Base-by-base conservation (phyloP, 257 asterid genomes). In the Solanum paucissectum region DNA sequence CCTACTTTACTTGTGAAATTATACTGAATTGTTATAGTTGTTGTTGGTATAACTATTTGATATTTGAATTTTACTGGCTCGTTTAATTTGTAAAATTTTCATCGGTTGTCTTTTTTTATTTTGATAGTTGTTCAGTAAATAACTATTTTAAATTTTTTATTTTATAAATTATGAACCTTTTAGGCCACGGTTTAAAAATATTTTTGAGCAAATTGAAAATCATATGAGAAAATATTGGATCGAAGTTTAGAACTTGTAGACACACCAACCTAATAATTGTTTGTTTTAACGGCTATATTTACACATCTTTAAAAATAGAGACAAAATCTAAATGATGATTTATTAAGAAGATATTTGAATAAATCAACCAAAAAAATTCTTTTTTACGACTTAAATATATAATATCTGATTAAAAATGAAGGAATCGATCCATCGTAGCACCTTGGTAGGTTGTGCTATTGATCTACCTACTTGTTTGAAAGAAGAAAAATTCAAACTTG, bases 231-330 rank as follows among this genome's bases (percentile, higher is more conserved):
- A 33, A 33, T 18, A 20, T 58, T 58, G 25, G 66, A 58, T 58
- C 4, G 0, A 18, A 72, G 27, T 4, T 9, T 72, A 72, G 6
- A 72, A 72, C 12, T 29, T 1, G 12, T 9, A 72, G 11, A 72
- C 7, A 72, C 12, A 20, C 37, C 5, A 14, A 16, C 25, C 2
- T 16, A 72, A 72, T 34, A 0, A 7, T 71, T 3, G 11, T 0
- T 0, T 0, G 12, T 33, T 34, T 34, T 18, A 72, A 20, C 25
- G 0, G 0, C 0, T 58, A 20, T 1, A 20, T 58, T 7, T 58
- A 58, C 2, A 0, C 2, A 0, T 58, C 12, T 58, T 7, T 20
- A 58, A 58, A 7, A 58, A 52, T 14, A 14, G 77, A 29, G 34
- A 68, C 0, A 14, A 32, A 71, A 71, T 32, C 6, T 71, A 71